These are phyloP conservation scores for Solanum medicagineum DNA, from an alignment of 257 asterid genomes.

Conservation along the genomic window DNA sequence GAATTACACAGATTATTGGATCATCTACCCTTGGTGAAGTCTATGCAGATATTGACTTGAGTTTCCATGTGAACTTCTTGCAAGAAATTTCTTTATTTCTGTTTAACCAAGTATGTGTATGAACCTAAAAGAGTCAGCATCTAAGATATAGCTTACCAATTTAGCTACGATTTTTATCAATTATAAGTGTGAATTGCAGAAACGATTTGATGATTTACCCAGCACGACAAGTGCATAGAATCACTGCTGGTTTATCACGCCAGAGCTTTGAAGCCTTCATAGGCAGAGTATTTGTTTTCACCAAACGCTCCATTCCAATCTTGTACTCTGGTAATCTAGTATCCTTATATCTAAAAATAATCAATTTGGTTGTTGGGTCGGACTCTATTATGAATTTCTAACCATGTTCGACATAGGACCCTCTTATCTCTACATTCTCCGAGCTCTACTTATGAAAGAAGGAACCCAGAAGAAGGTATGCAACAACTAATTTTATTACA, in stretches of 20 bases:
- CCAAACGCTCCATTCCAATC: conserved; percentile 53
- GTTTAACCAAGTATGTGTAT: not conserved
- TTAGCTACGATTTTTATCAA: not conserved
- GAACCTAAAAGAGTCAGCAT: not conserved
- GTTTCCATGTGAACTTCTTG: not conserved
- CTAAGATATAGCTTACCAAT: not conserved
- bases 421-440: too few species aligned
- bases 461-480: too few species aligned
- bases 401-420: too few species aligned
- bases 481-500: too few species aligned
- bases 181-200: not conserved
- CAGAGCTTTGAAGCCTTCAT: conserved; percentile 63
- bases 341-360: too few species aligned
- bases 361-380: too few species aligned
- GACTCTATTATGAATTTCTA: too few species aligned
- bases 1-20: not conserved
- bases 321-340: conserved; percentile 30
- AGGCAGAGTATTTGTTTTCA: conserved; percentile 51
- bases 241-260: conserved; percentile 54
- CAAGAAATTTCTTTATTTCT: not conserved
- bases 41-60: not conserved
- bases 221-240: conserved; percentile 72
- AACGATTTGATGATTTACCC: conserved; percentile 29
- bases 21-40: not conserved
- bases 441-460: too few species aligned